These are phyloP conservation scores for Populus euphratica DNA, from an alignment of 345 rosid genomes.

Conservation along the genomic window DNA sequence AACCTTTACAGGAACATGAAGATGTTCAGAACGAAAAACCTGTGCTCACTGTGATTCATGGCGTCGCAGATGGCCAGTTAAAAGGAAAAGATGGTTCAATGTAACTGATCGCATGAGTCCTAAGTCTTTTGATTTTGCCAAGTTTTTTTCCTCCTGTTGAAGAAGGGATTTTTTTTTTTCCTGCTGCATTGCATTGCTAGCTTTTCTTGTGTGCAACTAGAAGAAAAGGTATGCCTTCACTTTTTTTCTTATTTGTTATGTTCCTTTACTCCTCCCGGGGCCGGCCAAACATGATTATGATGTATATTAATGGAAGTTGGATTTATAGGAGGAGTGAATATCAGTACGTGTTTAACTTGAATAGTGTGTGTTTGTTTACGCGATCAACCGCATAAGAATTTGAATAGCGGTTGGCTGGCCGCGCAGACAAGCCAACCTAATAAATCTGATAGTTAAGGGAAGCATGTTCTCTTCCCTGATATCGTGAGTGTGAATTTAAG, in stretches of 20 bases:
- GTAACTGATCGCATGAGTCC: constrained; percentile 1
- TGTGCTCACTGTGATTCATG: constrained; percentile 42
- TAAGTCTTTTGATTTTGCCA: not conserved
- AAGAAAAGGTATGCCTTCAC: not conserved
- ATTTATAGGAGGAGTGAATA: not conserved
- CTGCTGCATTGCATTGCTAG: not conserved
- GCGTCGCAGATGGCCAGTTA: constrained; percentile 38
- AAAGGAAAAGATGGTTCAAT: constrained; percentile 30
- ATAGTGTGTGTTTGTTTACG: too few species aligned
- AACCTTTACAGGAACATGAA: constrained; percentile 69
- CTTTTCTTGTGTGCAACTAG: constrained; percentile 1
- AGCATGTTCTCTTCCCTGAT: too few species aligned
- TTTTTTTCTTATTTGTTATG: not conserved
- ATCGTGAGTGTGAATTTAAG: too few species aligned
- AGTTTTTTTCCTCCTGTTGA: constrained; percentile 2
- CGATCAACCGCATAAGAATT: too few species aligned
- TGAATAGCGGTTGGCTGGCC: too few species aligned
- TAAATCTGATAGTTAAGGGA: too few species aligned
- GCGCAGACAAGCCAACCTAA: too few species aligned
- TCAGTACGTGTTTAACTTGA: not conserved
- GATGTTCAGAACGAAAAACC: constrained; percentile 36
- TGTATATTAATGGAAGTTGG: not conserved
- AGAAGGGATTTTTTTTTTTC: constrained; percentile 13
- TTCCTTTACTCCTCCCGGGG: not conserved
- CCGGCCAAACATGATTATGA: not conserved